Percentiles rank a stretch among this genome's conserved stretches.
Evolutionary conservation across 371 early-diverging fungal species (phyloP).

Genomic region (Rhizomucor pusillus): DNA sequence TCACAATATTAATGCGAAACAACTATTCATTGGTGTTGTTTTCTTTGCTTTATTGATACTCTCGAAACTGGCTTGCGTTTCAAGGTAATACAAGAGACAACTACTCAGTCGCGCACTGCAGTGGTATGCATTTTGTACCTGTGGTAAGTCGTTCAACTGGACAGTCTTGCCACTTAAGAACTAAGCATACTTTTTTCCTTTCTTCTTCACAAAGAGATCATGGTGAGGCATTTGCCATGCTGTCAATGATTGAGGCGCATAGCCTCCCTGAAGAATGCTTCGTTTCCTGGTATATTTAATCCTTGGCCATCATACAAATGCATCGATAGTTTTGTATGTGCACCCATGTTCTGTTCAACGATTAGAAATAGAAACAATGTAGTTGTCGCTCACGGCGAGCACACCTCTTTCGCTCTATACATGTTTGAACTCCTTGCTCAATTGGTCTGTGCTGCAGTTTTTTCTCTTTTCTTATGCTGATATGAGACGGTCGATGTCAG

Average conservation of each 20-base stretch:
- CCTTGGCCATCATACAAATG: too few relatives aligned
- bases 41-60: background rate
- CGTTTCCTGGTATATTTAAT: background rate
- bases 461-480: too few relatives aligned
- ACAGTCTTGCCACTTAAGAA: background rate
- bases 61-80: background rate
- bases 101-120: background rate
- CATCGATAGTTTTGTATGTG: too few relatives aligned
- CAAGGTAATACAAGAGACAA: background rate
- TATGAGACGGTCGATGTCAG: too few relatives aligned
- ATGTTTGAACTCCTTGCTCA: too few relatives aligned
- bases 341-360: too few relatives aligned
- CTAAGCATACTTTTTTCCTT: background rate
- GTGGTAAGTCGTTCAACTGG: background rate
- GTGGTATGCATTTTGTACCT: background rate
- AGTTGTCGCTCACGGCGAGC: too few relatives aligned
- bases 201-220: background rate
- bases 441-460: too few relatives aligned
- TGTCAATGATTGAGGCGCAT: constrained; percentile 1
- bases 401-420: too few relatives aligned
- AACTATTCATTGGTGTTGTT: background rate
- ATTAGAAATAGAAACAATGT: too few relatives aligned
- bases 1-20: background rate
- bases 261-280: background rate
- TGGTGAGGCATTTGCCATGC: background rate